These are phyloP conservation scores for Punica granatum DNA, from an alignment of 345 rosid species.

Conservation along the genomic window DNA sequence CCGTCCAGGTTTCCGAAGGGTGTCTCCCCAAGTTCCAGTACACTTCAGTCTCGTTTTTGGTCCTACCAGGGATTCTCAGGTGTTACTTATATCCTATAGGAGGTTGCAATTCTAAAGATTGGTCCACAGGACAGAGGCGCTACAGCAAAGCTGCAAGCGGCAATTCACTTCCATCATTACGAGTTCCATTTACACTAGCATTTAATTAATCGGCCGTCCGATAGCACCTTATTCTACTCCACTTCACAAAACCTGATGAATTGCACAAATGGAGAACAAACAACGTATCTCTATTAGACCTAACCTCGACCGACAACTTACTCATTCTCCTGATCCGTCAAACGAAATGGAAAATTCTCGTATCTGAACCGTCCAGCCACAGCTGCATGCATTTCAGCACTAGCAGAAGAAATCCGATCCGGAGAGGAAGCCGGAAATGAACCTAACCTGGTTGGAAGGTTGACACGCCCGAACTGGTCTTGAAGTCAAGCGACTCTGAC, in stretches of 20 bases:
- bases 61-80: background rate
- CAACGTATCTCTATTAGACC: background rate
- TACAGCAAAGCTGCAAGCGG: background rate
- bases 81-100: too few species aligned
- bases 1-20: background rate
- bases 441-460: slow-evolving; percentile 36
- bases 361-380: background rate
- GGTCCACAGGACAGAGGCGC: too few species aligned
- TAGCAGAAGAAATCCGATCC: background rate
- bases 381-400: slow-evolving; percentile 4
- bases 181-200: background rate
- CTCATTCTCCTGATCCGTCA: background rate
- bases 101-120: too few species aligned
- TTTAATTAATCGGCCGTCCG: background rate
- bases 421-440: background rate
- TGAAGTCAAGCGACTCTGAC: slow-evolving; percentile 15
- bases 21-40: background rate
- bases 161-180: background rate
- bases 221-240: background rate
- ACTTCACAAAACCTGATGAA: background rate
- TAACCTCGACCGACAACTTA: background rate
- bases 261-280: background rate
- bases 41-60: background rate
- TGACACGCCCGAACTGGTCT: slow-evolving; percentile 35
- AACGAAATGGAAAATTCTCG: background rate